Conservation (phyloP, 2,329 filamentous ascomycete genomes). For the Fusarium setosum region DNA sequence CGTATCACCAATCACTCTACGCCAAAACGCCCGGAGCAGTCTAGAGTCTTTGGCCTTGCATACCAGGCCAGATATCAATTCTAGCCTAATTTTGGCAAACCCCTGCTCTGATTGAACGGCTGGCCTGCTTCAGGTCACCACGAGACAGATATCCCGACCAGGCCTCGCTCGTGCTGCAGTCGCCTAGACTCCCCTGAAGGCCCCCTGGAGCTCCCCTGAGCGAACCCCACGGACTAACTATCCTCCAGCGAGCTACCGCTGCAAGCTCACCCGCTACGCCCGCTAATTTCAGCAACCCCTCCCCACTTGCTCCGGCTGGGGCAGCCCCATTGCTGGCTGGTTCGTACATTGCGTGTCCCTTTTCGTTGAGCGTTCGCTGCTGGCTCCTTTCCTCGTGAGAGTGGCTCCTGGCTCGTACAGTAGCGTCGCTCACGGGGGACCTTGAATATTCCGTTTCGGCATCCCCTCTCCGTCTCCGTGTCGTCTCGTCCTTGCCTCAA, state of each 20-base stretch:
- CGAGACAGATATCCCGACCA: constrained; percentile 6
- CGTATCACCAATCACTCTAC: constrained; percentile 16
- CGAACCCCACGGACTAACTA: constrained; percentile 37
- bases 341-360: constrained; percentile 42
- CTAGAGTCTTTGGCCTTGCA: constrained; percentile 18
- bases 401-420: constrained; percentile 33
- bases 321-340: constrained; percentile 20
- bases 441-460: constrained; percentile 41
- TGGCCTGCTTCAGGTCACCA: constrained; percentile 18
- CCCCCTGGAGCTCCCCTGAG: too few relatives aligned
- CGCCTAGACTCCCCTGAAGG: constrained; percentile 26
- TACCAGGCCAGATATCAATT: constrained; percentile 1
- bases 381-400: constrained; percentile 37
- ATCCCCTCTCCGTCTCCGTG: constrained; percentile 28
- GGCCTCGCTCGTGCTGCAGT: background rate
- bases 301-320: too few relatives aligned
- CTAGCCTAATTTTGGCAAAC: constrained; percentile 19
- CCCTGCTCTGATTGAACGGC: constrained; percentile 23
- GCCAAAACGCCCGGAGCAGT: constrained; percentile 11
- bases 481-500: constrained; percentile 32
- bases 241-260: constrained; percentile 32
- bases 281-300: constrained; percentile 32
- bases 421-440: constrained; percentile 27
- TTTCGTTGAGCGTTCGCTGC: constrained; percentile 21
- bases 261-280: constrained; percentile 25